These are phyloP conservation scores for Pyrenopolyporus hunteri DNA, from an alignment of 495 filamentous ascomycete genomes.

Conservation along the genomic window DNA sequence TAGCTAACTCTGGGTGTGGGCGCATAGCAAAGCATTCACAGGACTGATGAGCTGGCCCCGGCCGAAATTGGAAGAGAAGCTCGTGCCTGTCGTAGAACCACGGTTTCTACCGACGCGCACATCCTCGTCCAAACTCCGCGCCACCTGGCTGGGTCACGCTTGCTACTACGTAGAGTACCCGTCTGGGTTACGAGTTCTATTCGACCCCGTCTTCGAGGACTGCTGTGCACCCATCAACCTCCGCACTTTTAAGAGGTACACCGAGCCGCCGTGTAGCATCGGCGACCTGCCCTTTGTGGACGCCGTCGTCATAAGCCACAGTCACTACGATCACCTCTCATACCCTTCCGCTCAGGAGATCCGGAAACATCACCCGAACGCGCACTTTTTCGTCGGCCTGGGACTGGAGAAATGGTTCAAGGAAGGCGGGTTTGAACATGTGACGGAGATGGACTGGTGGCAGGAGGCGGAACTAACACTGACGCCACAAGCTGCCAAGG, in stretches of 20 bases:
- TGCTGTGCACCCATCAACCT: slow-evolving; percentile 79
- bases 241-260: slow-evolving; percentile 81
- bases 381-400: slow-evolving; percentile 86
- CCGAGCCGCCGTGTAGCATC: slow-evolving; percentile 76
- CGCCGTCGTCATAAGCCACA: slow-evolving; percentile 88
- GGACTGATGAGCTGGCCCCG: slow-evolving; percentile 44
- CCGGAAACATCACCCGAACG: slow-evolving; percentile 72
- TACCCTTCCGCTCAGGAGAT: slow-evolving; percentile 75
- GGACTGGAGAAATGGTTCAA: slow-evolving; percentile 90
- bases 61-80: slow-evolving; percentile 65
- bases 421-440: slow-evolving; percentile 66
- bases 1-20: slow-evolving; percentile 3
- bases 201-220: slow-evolving; percentile 93
- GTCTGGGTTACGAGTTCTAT: slow-evolving; percentile 82
- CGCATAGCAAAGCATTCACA: background rate
- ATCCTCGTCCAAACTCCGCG: slow-evolving; percentile 67
- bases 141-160: slow-evolving; percentile 96
- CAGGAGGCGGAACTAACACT: slow-evolving; percentile 77
- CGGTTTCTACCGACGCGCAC: slow-evolving; percentile 67
- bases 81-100: slow-evolving; percentile 70
- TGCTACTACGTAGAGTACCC: slow-evolving; percentile 96
- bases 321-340: slow-evolving; percentile 93
- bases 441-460: slow-evolving; percentile 97
- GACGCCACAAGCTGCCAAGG: slow-evolving; percentile 48
- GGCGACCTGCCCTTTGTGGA: slow-evolving; percentile 84